Conservation (phyloP, 352 stramenopile species). For the Globisporangium uncinulatum region DNA sequence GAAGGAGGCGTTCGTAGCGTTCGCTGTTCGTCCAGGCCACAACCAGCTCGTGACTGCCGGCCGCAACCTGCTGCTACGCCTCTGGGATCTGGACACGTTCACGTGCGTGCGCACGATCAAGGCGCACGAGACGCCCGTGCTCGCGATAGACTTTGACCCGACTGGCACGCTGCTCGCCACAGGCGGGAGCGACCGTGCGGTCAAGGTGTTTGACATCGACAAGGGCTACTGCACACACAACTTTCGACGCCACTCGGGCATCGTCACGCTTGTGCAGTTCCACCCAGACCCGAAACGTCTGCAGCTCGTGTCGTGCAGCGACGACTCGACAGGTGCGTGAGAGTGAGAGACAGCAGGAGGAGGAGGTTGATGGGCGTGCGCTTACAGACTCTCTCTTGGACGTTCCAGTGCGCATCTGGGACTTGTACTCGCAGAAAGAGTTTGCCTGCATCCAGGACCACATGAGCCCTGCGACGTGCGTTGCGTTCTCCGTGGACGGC, state of each 20-base stretch:
- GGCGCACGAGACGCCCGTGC: slow-evolving; percentile 66
- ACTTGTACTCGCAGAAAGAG: slow-evolving; percentile 81
- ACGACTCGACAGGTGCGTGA: slow-evolving; percentile 41
- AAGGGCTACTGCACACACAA: slow-evolving; percentile 93
- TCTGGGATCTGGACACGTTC: slow-evolving; percentile 84
- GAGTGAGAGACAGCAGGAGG: no score
- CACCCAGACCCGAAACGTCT: slow-evolving; percentile 62
- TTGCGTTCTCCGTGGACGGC: slow-evolving; percentile 86
- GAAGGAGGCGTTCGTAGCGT: slow-evolving; percentile 83
- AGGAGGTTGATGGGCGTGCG: no score
- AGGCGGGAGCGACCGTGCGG: slow-evolving; percentile 92
- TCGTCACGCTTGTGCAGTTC: slow-evolving; percentile 87
- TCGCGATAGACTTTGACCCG: slow-evolving; percentile 86
- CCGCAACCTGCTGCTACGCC: slow-evolving; percentile 75
- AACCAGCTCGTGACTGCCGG: slow-evolving; percentile 84
- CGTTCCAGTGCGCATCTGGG: slow-evolving; percentile 59
- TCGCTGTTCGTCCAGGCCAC: slow-evolving; percentile 59
- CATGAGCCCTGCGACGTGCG: slow-evolving; percentile 92
- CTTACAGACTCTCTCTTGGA: background rate
- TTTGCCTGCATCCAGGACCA: slow-evolving; percentile 91
- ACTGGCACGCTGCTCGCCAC: slow-evolving; percentile 93
- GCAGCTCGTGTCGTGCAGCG: slow-evolving; percentile 70
- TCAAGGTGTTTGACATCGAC: slow-evolving; percentile 93
- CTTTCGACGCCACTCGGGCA: slow-evolving; percentile 82
- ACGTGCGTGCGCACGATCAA: slow-evolving; percentile 78